Conservation (phyloP, 192 early-diverging fungal species). For the Phlyctochytrium arcticum region DNA sequence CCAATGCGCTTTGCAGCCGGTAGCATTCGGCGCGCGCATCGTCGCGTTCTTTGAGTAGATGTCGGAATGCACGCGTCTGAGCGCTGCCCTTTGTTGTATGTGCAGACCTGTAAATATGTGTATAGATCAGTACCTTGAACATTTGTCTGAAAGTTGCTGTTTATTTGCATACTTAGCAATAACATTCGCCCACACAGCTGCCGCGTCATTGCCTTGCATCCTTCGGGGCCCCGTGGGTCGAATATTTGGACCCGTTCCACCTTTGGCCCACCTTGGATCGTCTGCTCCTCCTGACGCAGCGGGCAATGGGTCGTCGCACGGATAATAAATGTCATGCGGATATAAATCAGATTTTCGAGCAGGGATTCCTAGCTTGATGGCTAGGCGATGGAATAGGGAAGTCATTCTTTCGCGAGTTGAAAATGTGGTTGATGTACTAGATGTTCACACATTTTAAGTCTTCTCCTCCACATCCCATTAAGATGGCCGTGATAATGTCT, state of each 20-base stretch:
- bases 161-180: not conserved
- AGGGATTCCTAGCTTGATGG: not conserved
- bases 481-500: not conserved
- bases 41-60: not conserved
- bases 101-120: not conserved
- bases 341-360: not conserved
- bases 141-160: not conserved
- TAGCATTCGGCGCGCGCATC: not conserved
- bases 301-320: too few species aligned
- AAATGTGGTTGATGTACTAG: not conserved
- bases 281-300: not conserved
- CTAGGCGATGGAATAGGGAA: not conserved
- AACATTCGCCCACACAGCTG: not conserved
- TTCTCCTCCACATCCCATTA: not conserved
- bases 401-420: not conserved
- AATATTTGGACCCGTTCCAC: not conserved
- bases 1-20: not conserved
- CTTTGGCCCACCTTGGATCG: not conserved
- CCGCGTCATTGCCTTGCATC: not conserved
- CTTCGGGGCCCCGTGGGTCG: not conserved
- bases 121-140: not conserved
- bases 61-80: not conserved
- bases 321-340: not conserved
- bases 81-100: not conserved
- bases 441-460: not conserved